Conservation (phyloP, 805 yeast species). For the Isabelozyma heimii region DNA sequence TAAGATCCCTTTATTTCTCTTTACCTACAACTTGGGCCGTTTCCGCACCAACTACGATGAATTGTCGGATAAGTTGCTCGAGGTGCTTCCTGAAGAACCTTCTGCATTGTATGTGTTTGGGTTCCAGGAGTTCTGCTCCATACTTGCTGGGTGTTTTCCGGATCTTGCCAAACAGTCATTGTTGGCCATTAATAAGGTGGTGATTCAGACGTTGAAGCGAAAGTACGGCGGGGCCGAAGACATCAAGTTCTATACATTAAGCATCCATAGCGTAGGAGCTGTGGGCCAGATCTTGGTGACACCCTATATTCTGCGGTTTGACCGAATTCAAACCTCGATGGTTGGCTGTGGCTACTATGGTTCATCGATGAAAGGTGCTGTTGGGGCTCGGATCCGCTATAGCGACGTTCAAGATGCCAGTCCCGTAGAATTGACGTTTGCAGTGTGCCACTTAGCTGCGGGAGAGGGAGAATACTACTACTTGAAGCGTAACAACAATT, state of each 20-base stretch:
- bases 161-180: constrained; percentile 35
- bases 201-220: constrained; percentile 31
- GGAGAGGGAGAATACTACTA: constrained; percentile 59
- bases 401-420: constrained; percentile 14
- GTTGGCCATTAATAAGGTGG: constrained; percentile 27
- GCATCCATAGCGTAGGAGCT: constrained; percentile 52
- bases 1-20: constrained; percentile 23
- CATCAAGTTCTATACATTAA: constrained; percentile 40
- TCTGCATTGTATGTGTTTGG: constrained; percentile 59
- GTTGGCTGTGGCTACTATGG: constrained; percentile 55
- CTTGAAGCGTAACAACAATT: constrained; percentile 51
- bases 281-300: constrained; percentile 53
- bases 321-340: constrained; percentile 22
- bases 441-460: constrained; percentile 73
- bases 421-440: constrained; percentile 53
- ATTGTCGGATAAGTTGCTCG: constrained; percentile 24
- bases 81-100: constrained; percentile 24
- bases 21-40: constrained; percentile 62
- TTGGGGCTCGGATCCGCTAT: constrained; percentile 52
- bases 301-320: constrained; percentile 35
- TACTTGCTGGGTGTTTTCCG: constrained; percentile 52
- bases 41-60: constrained; percentile 29
- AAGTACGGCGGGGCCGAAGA: constrained; percentile 26
- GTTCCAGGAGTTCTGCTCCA: constrained; percentile 60
- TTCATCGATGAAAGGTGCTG: constrained; percentile 75